Evolutionary conservation across 2,329 filamentous ascomycete species (phyloP).

Genomic region (Pestalotiopsis fici): DNA sequence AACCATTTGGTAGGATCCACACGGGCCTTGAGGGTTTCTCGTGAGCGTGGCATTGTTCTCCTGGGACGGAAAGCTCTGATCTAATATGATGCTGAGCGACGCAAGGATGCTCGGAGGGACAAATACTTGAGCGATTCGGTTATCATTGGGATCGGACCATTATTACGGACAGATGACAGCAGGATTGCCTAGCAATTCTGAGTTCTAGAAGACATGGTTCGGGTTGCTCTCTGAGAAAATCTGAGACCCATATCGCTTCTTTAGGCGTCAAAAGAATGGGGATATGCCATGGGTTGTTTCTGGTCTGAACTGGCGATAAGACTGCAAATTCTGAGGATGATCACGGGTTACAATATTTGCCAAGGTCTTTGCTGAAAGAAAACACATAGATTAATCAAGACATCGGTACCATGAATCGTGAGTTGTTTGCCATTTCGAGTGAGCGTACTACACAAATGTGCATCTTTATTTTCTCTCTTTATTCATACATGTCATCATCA

Average conservation of each 20-base stretch:
- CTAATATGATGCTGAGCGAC: background rate
- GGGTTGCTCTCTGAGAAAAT: no score
- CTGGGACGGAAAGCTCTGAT: background rate
- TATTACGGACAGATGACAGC: no score
- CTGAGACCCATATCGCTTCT: no score
- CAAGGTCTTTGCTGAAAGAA: no score
- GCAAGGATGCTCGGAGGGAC: background rate
- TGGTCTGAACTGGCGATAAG: no score
- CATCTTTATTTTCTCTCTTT: slow-evolving; percentile 11
- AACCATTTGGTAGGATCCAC: slow-evolving; percentile 48
- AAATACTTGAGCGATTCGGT: no score
- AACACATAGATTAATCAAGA: background rate
- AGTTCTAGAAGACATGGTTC: no score
- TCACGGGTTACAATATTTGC: background rate
- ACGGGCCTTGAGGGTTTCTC: slow-evolving; percentile 36
- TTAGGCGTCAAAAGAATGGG: no score
- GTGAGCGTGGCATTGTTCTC: background rate
- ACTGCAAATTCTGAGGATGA: no score
- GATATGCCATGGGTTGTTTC: no score
- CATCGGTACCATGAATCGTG: background rate
- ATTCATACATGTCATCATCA: slow-evolving; percentile 57
- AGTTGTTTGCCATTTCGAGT: background rate
- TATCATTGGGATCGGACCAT: no score
- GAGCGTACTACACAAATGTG: background rate
- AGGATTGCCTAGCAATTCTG: no score